Base-by-base conservation (phyloP, 83 land plant genomes). In the Picea mariana region DNA sequence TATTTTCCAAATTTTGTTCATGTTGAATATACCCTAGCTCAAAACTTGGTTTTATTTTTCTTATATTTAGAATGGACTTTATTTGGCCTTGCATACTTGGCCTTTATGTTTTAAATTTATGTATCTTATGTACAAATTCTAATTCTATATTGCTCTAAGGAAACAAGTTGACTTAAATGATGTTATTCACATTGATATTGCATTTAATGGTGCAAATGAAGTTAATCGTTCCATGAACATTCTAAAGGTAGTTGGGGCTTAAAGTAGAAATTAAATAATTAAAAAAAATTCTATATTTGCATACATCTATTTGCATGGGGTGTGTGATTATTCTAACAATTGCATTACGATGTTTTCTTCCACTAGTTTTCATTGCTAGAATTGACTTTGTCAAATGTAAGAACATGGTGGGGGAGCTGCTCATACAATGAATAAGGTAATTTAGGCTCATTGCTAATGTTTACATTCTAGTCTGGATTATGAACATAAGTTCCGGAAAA, bases 391-490 rank as follows among this genome's bases (percentile, higher is more conserved):
- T 27, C 23, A 61, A 62, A 49, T 40, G 20, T 60, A 8, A 78
- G 80, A 31, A 47, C 78, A 87, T 89, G 93, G 92, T 63, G 91
- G 89, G 61, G 91, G 91, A 71, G 93, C 88, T 38, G 87, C 89
- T 60, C 93, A 91, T 85, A 91, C 93, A 68, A 88, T 86, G 91
- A 85, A 85, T 38, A 91, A 91, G 91, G 91, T 87, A 82, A 78
- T 26, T 12, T 18, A 64, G 12, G 75, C 55, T 60, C 34, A 34
- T 27, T 26, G 24, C 40, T 62, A 65, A 72, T 42, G 15, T 52
- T 11, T 52, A 52, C 58, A 21, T 31, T 75, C 42, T 62, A 67
- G 82, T 23, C 3, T 24, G 72, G 42, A 62, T 67, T 67, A n/a
- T n/a, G 34, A 15, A 67, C 34, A 52, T 16, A 24, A 17, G 47